Evolutionary conservation across 2,329 filamentous ascomycete species (phyloP), one percentile per base, ranked within the genome.

Genomic region (Aspergillus pseudoviridinutans): DNA sequence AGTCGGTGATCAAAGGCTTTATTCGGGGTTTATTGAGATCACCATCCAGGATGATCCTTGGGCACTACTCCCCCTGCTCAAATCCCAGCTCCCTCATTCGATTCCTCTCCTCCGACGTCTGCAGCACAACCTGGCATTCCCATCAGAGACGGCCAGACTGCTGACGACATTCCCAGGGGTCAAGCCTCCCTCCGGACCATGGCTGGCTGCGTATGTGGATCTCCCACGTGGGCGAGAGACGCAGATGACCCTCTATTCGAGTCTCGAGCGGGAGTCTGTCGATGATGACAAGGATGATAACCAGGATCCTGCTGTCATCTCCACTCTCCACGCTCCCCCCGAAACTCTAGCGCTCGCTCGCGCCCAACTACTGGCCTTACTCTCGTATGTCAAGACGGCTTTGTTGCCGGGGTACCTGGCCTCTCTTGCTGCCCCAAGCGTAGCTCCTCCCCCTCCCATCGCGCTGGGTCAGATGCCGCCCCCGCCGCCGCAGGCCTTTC

Each of bases 181-280:
- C 35, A 51, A 58, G n/a, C 50, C 58, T 47, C 38, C 46, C 22
- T 44, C 49, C 24, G 54, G 53, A 3, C 71, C 72, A 44, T 79
- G 76, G 76, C 66, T 78, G 42, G 72, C 69, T 53, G 75, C 74
- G 7, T 68, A 72, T 51, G 71, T 77, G 50, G 75, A 79, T 66
- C 65, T 79, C 4, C 66, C 66, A 53, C 61, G 65, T 20, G 68
- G 73, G 28, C 71, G 70, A 12, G 71, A 76, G 55, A 78, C 76
- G n/a, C 76, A 78, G 57, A 66, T 76, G 22, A 68, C 72, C 64
- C 28, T 76, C 20, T 79, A 76, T 56, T 76, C 74, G 25, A 77
- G 71, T 54, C 68, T 77, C 3, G 76, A 79, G 61, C 61, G 59
- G 25, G 61, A 64, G 28, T 53, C 53, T 41, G 25, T 35, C 17